These are phyloP conservation scores for Carallia brachiata DNA, from an alignment of 345 rosid genomes.

Conservation along the genomic window DNA sequence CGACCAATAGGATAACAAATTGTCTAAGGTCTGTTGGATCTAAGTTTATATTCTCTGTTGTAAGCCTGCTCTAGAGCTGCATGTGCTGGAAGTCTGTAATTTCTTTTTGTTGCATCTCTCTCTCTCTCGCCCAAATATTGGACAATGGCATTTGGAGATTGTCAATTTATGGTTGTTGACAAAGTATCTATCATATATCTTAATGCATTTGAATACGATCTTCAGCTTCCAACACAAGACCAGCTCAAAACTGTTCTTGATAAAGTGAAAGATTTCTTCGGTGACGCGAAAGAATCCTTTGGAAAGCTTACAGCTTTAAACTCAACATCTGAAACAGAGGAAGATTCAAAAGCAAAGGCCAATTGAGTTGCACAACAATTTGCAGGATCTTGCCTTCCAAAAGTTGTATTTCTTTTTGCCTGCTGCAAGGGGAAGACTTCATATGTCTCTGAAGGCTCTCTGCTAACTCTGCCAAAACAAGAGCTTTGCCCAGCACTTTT, in stretches of 20 bases:
- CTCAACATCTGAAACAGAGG: slow-evolving; percentile 43
- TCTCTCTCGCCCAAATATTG: too few species aligned
- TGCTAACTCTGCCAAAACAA: too few species aligned
- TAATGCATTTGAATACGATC: slow-evolving; percentile 15
- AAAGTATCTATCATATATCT: not conserved
- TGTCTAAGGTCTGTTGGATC: too few species aligned
- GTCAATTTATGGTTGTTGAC: not conserved
- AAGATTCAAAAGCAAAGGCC: slow-evolving; percentile 53
- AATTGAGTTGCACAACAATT: slow-evolving; percentile 42
- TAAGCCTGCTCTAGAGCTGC: too few species aligned
- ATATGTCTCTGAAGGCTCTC: too few species aligned
- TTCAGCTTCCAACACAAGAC: slow-evolving; percentile 83
- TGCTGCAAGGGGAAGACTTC: too few species aligned
- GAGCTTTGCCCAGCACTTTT: too few species aligned
- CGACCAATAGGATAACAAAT: too few species aligned
- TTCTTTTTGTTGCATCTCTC: not conserved
- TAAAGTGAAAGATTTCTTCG: slow-evolving; percentile 83
- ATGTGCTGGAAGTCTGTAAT: not conserved
- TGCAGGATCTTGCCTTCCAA: not conserved
- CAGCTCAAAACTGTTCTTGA: slow-evolving; percentile 86
- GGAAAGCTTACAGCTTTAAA: slow-evolving; percentile 65
- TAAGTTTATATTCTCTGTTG: too few species aligned
- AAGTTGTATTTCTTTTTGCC: not conserved
- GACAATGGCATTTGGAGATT: not conserved
- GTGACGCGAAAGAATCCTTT: slow-evolving; percentile 87